Percentiles rank a stretch among this genome's conserved stretches.
Conservation (phyloP, 768 basidiomycete genomes). For the Mrakia frigida region DNA sequence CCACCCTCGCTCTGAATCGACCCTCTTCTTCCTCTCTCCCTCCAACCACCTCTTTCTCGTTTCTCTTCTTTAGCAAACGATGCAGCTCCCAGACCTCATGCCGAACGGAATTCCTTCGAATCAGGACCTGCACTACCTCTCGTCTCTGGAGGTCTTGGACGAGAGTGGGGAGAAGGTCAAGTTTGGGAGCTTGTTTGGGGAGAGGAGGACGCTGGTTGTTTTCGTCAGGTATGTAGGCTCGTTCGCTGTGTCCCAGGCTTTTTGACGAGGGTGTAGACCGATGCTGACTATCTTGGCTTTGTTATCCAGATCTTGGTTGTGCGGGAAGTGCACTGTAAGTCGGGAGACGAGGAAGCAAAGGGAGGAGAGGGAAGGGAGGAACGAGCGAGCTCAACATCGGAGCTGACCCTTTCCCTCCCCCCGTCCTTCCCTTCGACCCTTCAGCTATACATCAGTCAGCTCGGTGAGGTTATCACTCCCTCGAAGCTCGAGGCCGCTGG, state of each 20-base stretch:
- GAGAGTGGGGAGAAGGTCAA: slow-evolving; percentile 49
- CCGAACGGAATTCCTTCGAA: slow-evolving; percentile 8
- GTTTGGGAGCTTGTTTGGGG: slow-evolving; percentile 55
- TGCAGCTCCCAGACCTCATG: neutral
- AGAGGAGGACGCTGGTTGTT: slow-evolving; percentile 57
- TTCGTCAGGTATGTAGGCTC: slow-evolving; percentile 52
- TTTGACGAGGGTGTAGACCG: neutral
- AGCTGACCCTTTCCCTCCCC: neutral
- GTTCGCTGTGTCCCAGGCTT: neutral
- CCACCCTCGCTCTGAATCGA: too few species aligned
- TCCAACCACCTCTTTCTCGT: too few species aligned
- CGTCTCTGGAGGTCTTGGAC: slow-evolving; percentile 48
- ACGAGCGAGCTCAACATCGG: neutral
- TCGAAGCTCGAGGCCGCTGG: neutral
- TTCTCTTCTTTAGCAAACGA: neutral
- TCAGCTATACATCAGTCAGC: neutral
- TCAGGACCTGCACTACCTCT: neutral
- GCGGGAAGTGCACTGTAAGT: neutral
- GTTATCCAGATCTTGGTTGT: neutral
- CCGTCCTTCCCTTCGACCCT: neutral
- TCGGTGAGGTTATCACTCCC: neutral
- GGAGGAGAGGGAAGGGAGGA: neutral
- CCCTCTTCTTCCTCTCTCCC: too few species aligned
- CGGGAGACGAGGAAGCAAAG: neutral
- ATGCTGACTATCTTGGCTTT: neutral